Base-by-base conservation (phyloP, 108 stramenopile genomes). In the Mediolabrus comicus region DNA sequence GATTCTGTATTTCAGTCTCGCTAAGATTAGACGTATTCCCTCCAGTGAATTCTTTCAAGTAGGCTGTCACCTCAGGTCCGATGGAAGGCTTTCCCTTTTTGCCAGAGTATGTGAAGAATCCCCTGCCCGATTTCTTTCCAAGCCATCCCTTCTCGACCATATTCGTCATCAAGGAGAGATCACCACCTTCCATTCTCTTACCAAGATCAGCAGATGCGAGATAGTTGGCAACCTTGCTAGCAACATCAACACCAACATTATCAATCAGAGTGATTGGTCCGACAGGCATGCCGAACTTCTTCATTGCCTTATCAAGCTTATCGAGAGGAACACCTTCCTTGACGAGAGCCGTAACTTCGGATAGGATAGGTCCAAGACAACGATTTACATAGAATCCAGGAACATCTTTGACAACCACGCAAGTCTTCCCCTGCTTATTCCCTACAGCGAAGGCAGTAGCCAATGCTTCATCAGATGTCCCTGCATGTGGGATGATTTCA, bases 371-470 rank as follows among this genome's bases (percentile, higher is more conserved):
- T n/a, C 96, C 98, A 60, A 99, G 80, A 76, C 97, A 98, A 28
- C 99, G 84, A 83, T 99, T 99, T 32, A 99, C 99, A 77, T 97
- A 99, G 77, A 99, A 99, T 39, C 99, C 99, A 7, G 99, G 98
- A 14, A 98, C 98, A 74, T 99, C 99, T 82, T 98, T 98, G 52
- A 98, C 98, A 35, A 96, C 84, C 57, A 99, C 96, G 64, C 92
- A 94, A 5, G 98, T 98, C 83, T 99, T 99, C 36, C 99, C 99
- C 74, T 99, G 99, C 79, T 97, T 97, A 36, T 85, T 91, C 25
- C 99, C 99, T 46, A 99, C 96, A 53, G 92, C 87, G 71, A 95
- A 92, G 3, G 98, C 97, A 6, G 92, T 89, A n/a, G 96, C 94
- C 71, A 81, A 84, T 28, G 93, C 82, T 39, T 73, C 79, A 22